Evolutionary conservation across 1,284 basidiomycete species (phyloP).

Genomic region (Irpex rosettiformis): DNA sequence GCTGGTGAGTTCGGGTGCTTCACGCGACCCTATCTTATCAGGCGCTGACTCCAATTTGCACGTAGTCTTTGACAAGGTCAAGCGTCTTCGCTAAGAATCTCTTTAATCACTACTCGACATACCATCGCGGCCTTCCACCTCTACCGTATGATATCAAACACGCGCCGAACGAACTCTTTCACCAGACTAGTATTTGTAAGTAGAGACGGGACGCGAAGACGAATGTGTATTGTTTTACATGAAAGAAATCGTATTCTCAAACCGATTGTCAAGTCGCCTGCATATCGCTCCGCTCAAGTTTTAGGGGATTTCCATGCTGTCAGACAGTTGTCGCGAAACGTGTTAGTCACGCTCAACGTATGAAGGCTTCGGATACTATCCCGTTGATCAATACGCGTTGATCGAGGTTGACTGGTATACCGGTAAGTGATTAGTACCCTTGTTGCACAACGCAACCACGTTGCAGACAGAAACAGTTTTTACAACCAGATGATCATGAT

Average conservation of each 20-base stretch:
- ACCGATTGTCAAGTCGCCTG: neutral
- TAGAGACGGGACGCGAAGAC: slow-evolving; percentile 9
- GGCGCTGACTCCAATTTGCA: neutral
- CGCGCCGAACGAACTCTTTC: slow-evolving; percentile 8
- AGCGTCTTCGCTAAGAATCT: slow-evolving; percentile 7
- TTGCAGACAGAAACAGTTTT: neutral
- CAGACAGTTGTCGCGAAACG: too few relatives aligned
- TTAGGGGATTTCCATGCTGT: neutral
- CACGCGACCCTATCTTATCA: neutral
- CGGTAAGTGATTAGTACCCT: neutral
- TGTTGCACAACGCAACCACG: neutral
- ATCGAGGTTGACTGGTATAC: too few relatives aligned
- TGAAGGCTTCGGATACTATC: neutral
- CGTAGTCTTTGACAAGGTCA: slow-evolving; percentile 14
- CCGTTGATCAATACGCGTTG: neutral
- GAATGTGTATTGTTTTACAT: slow-evolving; percentile 3
- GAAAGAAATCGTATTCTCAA: neutral
- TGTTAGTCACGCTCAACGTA: too few relatives aligned
- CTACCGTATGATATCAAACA: slow-evolving; percentile 1
- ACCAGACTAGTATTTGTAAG: neutral
- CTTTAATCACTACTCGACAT: neutral
- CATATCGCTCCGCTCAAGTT: neutral
- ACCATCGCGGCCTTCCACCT: neutral
- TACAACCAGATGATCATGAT: neutral
- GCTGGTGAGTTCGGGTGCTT: slow-evolving; percentile 53